phyloP scores from a whole-genome alignment of 2,329 filamentous ascomycete genomes.

The Talaromyces amestolkiae region DNA sequence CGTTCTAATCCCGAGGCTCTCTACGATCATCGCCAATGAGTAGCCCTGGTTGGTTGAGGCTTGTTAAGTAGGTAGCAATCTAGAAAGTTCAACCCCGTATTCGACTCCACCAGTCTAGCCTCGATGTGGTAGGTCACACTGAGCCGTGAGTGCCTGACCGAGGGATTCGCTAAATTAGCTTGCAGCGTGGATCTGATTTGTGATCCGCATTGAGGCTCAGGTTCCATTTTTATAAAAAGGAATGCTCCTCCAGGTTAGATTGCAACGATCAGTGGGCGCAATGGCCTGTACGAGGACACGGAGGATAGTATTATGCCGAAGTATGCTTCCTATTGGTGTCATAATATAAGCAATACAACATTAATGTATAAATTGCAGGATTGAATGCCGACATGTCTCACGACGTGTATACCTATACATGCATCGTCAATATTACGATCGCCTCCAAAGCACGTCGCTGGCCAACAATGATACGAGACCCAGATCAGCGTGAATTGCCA shows the following conservation, averaged over 20 bases:
- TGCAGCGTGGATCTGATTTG: background rate
- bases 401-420: background rate
- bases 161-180: background rate
- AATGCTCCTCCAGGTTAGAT: background rate
- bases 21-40: background rate
- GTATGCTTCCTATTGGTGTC: background rate
- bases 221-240: background rate
- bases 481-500: background rate
- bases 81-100: constrained; percentile 11
- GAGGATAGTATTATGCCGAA: background rate
- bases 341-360: background rate
- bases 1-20: background rate
- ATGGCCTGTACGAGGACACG: background rate
- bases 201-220: constrained; percentile 6
- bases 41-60: background rate
- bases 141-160: background rate
- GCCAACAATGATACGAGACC: background rate
- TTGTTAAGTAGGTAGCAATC: background rate
- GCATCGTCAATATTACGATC: background rate
- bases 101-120: background rate
- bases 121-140: background rate
- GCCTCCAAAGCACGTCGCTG: background rate
- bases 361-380: background rate
- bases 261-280: background rate
- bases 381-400: background rate